Conservation (phyloP, 1,284 basidiomycete genomes). For the Ustilago lituana region DNA sequence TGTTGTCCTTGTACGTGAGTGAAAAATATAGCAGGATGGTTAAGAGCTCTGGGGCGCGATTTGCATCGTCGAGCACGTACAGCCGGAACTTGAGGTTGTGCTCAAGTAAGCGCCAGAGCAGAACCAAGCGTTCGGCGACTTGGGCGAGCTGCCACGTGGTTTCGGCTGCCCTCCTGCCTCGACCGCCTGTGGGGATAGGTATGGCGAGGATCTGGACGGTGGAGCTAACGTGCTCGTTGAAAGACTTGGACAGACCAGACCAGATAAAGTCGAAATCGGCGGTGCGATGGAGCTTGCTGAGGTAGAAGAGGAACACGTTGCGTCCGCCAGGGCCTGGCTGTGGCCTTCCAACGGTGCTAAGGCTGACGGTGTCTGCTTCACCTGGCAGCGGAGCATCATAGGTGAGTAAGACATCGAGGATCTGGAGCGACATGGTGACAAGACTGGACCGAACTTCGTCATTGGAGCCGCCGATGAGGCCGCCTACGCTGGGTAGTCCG, state of each 20-base stretch:
- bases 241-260: slow-evolving; percentile 31
- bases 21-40: slow-evolving; percentile 46
- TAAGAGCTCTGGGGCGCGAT: slow-evolving; percentile 39
- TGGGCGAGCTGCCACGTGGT: slow-evolving; percentile 46
- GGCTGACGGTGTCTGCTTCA: slow-evolving; percentile 29
- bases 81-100: slow-evolving; percentile 57
- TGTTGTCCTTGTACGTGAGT: slow-evolving; percentile 42
- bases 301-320: slow-evolving; percentile 61
- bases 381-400: slow-evolving; percentile 44
- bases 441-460: slow-evolving; percentile 43
- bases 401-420: slow-evolving; percentile 56
- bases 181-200: slow-evolving; percentile 22
- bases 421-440: slow-evolving; percentile 52
- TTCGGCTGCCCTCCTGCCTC: slow-evolving; percentile 25
- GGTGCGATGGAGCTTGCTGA: slow-evolving; percentile 61
- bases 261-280: slow-evolving; percentile 60
- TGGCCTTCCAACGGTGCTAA: slow-evolving; percentile 35
- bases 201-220: slow-evolving; percentile 44
- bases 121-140: slow-evolving; percentile 53
- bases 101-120: slow-evolving; percentile 57
- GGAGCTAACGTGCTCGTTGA: slow-evolving; percentile 41
- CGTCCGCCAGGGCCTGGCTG: slow-evolving; percentile 24
- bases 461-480: slow-evolving; percentile 31
- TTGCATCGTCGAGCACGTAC: slow-evolving; percentile 50
- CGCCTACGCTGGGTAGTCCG: slow-evolving; percentile 26